Evolutionary conservation across 176 grass and related monocot genomes (phyloP).

Genomic region (Paspalum vaginatum): DNA sequence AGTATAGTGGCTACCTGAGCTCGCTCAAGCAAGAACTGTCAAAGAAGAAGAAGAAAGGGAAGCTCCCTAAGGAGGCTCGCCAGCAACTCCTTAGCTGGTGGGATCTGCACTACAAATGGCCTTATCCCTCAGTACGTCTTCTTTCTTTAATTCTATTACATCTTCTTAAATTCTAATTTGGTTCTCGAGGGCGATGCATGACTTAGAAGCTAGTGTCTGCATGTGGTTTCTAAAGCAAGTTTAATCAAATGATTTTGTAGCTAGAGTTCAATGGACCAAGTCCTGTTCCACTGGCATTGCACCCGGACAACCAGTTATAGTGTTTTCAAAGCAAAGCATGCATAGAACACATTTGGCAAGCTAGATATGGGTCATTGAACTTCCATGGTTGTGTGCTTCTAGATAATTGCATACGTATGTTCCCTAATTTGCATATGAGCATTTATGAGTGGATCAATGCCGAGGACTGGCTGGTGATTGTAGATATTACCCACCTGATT

Average conservation of each 20-base stretch:
- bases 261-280: too few relatives aligned
- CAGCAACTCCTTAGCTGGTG: constrained; percentile 94
- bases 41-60: constrained; percentile 99
- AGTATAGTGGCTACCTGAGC: constrained; percentile 98
- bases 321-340: not conserved
- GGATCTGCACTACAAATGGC: constrained; percentile 99
- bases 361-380: not conserved
- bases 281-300: too few relatives aligned
- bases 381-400: not conserved
- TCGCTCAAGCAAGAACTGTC: constrained; percentile 95
- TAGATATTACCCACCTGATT: not conserved
- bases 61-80: constrained; percentile 94
- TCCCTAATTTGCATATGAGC: not conserved
- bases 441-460: not conserved
- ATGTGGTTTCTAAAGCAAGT: not conserved
- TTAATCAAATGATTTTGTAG: not conserved
- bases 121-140: constrained; percentile 83
- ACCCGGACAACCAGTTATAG: too few relatives aligned
- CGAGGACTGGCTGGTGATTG: not conserved
- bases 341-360: not conserved
- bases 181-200: not conserved
- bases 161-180: not conserved
- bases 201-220: not conserved
- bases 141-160: not conserved
- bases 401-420: not conserved